phyloP scores from a whole-genome alignment of 129 eudicot species.

The Escallonia rubra region DNA sequence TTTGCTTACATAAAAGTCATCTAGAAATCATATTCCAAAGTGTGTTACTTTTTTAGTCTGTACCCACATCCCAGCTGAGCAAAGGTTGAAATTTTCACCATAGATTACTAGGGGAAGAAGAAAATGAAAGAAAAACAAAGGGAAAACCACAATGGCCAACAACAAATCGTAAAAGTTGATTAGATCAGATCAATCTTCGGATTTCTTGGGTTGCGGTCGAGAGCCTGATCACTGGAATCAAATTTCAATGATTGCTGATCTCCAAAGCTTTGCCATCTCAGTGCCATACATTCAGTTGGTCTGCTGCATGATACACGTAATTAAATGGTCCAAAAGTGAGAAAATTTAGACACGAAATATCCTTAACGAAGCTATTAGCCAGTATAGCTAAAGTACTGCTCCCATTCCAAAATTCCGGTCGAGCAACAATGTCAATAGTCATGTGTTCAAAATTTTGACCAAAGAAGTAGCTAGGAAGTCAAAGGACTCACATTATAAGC shows the following conservation, averaged over 20 bases:
- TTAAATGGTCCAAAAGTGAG: constrained; percentile 7
- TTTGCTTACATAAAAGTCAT: constrained; percentile 9
- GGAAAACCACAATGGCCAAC: constrained; percentile 16
- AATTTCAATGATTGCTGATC: constrained; percentile 44
- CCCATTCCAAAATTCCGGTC: too few species aligned
- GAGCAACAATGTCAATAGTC: too few species aligned
- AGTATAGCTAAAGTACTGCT: too few species aligned
- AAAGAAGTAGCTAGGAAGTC: too few species aligned
- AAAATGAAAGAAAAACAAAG: constrained; percentile 2
- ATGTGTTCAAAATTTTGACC: too few species aligned
- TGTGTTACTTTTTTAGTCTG: not conserved
- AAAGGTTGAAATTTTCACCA: not conserved
- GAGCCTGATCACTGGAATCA: constrained; percentile 29
- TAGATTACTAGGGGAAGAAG: not conserved
- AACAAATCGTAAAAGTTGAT: constrained; percentile 38
- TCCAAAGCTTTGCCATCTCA: constrained; percentile 39
- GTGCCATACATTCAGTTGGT: constrained; percentile 38
- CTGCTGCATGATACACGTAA: constrained; percentile 12
- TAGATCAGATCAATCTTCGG: constrained; percentile 30
- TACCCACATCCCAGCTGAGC: constrained; percentile 3
- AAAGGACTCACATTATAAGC: too few species aligned
- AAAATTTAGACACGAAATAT: constrained; percentile 9
- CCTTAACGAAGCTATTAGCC: too few species aligned
- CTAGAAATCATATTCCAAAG: constrained; percentile 16
- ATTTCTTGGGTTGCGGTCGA: constrained; percentile 38